phyloP scores from a whole-genome alignment of 345 rosid genomes.

The Euphorbia tirucalli region DNA sequence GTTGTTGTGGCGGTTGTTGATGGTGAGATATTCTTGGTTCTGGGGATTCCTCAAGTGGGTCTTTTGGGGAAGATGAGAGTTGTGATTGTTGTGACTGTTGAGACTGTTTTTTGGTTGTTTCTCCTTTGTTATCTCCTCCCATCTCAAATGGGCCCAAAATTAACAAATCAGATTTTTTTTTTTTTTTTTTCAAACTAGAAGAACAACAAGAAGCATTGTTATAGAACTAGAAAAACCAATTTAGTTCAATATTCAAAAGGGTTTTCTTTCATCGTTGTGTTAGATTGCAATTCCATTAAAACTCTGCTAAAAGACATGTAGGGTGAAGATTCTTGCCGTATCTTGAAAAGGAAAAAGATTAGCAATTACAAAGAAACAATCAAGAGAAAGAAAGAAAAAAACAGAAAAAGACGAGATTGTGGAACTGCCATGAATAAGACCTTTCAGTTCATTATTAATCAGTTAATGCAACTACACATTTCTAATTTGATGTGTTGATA shows the following conservation, averaged over 20 bases:
- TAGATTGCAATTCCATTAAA: not conserved
- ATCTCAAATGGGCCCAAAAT: conserved; percentile 36
- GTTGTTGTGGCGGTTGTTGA: conserved; percentile 38
- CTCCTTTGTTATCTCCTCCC: conserved; percentile 50
- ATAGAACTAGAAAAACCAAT: conserved; percentile 12
- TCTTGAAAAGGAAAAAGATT: conserved; percentile 27
- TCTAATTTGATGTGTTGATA: conserved; percentile 27
- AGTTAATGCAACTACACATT: conserved; percentile 34
- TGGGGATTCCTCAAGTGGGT: conserved; percentile 47
- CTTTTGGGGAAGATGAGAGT: conserved; percentile 48
- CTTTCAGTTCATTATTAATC: conserved; percentile 31
- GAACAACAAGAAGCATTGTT: conserved; percentile 17
- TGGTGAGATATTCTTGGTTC: conserved; percentile 27
- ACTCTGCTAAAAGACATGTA: conserved; percentile 1
- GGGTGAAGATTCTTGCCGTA: not conserved
- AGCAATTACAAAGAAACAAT: not conserved
- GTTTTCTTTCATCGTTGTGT: too few relatives aligned
- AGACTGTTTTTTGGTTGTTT: conserved; percentile 46
- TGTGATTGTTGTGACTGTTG: conserved; percentile 38
- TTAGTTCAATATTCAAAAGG: not conserved
- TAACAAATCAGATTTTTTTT: too few relatives aligned
- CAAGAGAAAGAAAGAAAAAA: conserved; percentile 16
- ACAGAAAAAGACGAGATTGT: conserved; percentile 31
- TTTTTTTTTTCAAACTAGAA: conserved; percentile 21
- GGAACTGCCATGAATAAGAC: conserved; percentile 58